These are phyloP conservation scores for Trichoderma sp. DNA, from an alignment of 2,329 filamentous ascomycete genomes.

Conservation along the genomic window DNA sequence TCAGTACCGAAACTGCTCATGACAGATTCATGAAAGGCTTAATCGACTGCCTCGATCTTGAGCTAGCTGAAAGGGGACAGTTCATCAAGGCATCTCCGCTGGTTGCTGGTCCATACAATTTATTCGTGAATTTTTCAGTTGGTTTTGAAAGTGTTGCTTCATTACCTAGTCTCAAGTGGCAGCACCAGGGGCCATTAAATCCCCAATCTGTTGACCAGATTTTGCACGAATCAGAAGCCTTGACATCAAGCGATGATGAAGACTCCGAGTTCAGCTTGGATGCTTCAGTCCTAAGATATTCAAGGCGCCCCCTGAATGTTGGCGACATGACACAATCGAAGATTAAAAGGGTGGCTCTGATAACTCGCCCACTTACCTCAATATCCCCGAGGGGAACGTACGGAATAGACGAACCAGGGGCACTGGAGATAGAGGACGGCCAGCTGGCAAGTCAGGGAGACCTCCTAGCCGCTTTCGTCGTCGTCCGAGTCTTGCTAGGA, in stretches of 20 bases:
- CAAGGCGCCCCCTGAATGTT: background rate
- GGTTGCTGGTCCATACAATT: slow-evolving; percentile 34
- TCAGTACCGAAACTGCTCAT: slow-evolving; percentile 13
- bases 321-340: slow-evolving; percentile 8
- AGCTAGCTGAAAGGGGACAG: slow-evolving; percentile 38
- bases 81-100: slow-evolving; percentile 27
- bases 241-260: slow-evolving; percentile 23
- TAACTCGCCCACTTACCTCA: slow-evolving; percentile 31
- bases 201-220: background rate
- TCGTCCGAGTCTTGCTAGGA: slow-evolving; percentile 57
- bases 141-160: slow-evolving; percentile 9
- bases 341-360: slow-evolving; percentile 33
- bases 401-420: background rate
- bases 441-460: slow-evolving; percentile 27
- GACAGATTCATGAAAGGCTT: slow-evolving; percentile 31
- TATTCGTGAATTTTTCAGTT: slow-evolving; percentile 32
- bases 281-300: background rate
- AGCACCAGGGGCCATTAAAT: slow-evolving; percentile 29
- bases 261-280: background rate
- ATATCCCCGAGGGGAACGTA: slow-evolving; percentile 21
- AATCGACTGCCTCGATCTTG: slow-evolving; percentile 45
- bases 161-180: slow-evolving; percentile 26
- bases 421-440: slow-evolving; percentile 14
- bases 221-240: background rate
- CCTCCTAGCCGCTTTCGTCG: slow-evolving; percentile 57